Evolutionary conservation across 495 filamentous ascomycete genomes (phyloP).

Genomic region (Aspergillus baeticus): DNA sequence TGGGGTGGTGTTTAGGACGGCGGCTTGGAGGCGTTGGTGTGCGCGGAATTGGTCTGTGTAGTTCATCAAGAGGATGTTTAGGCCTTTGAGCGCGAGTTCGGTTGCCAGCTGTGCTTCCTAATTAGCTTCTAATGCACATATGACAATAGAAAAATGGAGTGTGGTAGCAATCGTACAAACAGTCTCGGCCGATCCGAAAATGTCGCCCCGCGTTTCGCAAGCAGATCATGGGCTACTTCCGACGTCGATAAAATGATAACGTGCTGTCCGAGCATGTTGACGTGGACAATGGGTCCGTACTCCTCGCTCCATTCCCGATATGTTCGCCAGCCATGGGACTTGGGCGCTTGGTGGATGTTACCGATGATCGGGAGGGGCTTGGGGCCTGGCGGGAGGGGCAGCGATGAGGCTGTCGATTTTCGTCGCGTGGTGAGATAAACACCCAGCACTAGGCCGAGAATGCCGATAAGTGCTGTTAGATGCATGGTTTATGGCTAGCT

Average conservation of each 20-base stretch:
- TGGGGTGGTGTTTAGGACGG: constrained; percentile 18
- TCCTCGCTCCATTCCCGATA: constrained; percentile 47
- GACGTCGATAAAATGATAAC: constrained; percentile 27
- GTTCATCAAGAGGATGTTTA: constrained; percentile 24
- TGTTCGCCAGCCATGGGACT: constrained; percentile 56
- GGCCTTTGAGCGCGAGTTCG: constrained; percentile 17
- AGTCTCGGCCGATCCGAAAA: constrained; percentile 10
- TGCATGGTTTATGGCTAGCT: too few species aligned
- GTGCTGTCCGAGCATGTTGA: constrained; percentile 26
- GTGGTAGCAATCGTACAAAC: neutral
- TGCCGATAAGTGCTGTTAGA: too few species aligned
- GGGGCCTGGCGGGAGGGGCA: constrained; percentile 54
- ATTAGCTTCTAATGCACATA: too few species aligned
- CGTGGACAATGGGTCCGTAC: constrained; percentile 40
- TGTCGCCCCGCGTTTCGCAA: constrained; percentile 19
- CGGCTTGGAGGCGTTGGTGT: constrained; percentile 21
- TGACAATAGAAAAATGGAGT: too few species aligned
- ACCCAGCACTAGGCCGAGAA: too few species aligned
- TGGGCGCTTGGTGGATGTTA: constrained; percentile 53
- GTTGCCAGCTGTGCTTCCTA: constrained; percentile 13
- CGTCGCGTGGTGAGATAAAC: too few species aligned
- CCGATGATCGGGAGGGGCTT: constrained; percentile 54
- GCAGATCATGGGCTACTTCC: constrained; percentile 32
- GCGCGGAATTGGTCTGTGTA: constrained; percentile 21
- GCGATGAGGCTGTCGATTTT: neutral